Percentiles rank a stretch among this genome's conserved stretches.
Conservation (phyloP, 2,329 filamentous ascomycete species). For the Aspergillus uvarum region DNA sequence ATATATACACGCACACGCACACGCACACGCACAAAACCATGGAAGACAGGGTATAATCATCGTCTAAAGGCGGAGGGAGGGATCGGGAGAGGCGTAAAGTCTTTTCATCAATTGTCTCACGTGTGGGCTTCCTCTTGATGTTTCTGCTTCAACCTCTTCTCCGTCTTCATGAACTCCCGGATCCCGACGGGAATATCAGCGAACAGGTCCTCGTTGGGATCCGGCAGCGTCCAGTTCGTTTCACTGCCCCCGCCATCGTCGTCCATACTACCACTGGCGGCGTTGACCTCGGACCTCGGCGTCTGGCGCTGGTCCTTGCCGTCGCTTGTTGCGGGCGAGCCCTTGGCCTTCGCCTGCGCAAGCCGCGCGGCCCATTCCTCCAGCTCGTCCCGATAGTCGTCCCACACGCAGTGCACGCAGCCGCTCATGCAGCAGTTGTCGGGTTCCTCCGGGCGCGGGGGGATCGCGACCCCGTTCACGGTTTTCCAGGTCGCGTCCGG, state of each 20-base stretch:
- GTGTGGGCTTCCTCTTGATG: slow-evolving; percentile 56
- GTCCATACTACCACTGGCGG: slow-evolving; percentile 66
- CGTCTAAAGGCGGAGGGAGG: neutral
- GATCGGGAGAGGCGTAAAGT: neutral
- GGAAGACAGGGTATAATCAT: neutral
- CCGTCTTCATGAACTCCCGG: slow-evolving; percentile 93
- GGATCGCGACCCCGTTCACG: slow-evolving; percentile 77
- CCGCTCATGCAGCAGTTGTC: slow-evolving; percentile 99
- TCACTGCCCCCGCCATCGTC: slow-evolving; percentile 77
- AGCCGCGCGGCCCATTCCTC: slow-evolving; percentile 77
- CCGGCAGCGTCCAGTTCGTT: slow-evolving; percentile 59
- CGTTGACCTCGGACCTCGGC: slow-evolving; percentile 44
- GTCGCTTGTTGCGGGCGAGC: slow-evolving; percentile 23
- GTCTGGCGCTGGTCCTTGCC: slow-evolving; percentile 32
- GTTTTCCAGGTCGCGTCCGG: slow-evolving; percentile 56
- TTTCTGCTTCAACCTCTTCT: slow-evolving; percentile 82
- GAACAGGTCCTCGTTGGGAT: slow-evolving; percentile 63
- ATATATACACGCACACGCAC: too few species aligned
- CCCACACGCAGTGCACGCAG: slow-evolving; percentile 97
- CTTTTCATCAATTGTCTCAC: slow-evolving; percentile 11
- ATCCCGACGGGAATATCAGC: slow-evolving; percentile 85
- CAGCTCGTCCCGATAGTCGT: slow-evolving; percentile 84
- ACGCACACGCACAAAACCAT: neutral
- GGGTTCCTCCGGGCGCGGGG: slow-evolving; percentile 81
- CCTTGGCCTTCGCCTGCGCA: slow-evolving; percentile 57